Evolutionary conservation across 1,284 basidiomycete genomes (phyloP).

Genomic region (Tilletia caries): DNA sequence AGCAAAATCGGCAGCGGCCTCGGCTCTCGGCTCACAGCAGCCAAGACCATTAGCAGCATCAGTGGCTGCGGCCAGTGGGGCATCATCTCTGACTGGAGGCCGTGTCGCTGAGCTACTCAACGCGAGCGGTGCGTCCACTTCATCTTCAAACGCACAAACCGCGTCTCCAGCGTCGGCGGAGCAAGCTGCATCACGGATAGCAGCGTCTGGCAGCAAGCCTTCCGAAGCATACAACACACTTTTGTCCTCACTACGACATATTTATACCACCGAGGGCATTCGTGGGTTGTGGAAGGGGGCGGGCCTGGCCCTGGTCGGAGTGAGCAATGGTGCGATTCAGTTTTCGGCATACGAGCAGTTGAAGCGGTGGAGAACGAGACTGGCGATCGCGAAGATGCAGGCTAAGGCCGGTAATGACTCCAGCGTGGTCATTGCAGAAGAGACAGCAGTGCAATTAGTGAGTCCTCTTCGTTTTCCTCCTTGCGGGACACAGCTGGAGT

Average conservation of each 20-base stretch:
- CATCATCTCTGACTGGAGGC: neutral
- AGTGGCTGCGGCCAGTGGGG: neutral
- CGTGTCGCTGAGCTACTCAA: too few relatives aligned
- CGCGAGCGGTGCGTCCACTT: neutral
- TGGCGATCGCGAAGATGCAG: slow-evolving; percentile 15
- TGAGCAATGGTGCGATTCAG: slow-evolving; percentile 91
- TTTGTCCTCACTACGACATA: slow-evolving; percentile 16
- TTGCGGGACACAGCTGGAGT: too few relatives aligned
- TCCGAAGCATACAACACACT: slow-evolving; percentile 8
- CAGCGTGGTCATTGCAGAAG: slow-evolving; percentile 2
- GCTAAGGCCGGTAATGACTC: slow-evolving; percentile 11
- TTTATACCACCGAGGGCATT: slow-evolving; percentile 62
- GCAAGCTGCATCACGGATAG: too few relatives aligned
- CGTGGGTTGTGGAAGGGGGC: slow-evolving; percentile 83
- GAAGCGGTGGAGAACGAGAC: slow-evolving; percentile 71
- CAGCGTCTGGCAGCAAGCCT: too few relatives aligned
- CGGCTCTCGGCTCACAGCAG: slow-evolving; percentile 12
- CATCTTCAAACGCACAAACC: neutral
- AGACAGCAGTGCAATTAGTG: slow-evolving; percentile 21
- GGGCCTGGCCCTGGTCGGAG: slow-evolving; percentile 81
- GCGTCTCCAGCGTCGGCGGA: too few relatives aligned
- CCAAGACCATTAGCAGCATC: slow-evolving; percentile 8
- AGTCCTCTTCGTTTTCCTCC: neutral
- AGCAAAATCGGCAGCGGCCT: slow-evolving; percentile 6
- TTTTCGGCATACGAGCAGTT: slow-evolving; percentile 96